These are phyloP conservation scores for Phascolomyces articulosus DNA, from an alignment of 371 early-diverging fungal species.

Conservation along the genomic window DNA sequence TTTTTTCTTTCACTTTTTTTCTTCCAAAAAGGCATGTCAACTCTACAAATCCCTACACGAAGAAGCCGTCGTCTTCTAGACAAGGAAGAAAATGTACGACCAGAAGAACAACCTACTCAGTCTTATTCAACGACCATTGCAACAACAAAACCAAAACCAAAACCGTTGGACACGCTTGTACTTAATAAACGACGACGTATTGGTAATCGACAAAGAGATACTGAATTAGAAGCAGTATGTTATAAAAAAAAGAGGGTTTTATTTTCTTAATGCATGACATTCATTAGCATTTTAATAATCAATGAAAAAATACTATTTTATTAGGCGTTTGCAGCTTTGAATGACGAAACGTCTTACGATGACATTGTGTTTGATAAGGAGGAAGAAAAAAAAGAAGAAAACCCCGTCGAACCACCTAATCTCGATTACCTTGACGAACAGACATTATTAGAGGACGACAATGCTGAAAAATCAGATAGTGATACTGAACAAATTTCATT, in stretches of 20 bases:
- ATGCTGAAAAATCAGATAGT: neutral
- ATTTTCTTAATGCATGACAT: too few relatives aligned
- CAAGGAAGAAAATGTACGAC: neutral
- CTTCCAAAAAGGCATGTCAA: neutral
- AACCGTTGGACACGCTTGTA: neutral
- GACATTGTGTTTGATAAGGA: neutral
- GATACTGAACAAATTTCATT: neutral
- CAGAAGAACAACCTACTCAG: neutral
- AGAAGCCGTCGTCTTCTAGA: neutral
- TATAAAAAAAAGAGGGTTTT: too few relatives aligned
- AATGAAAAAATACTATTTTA: too few relatives aligned
- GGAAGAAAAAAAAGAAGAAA: neutral
- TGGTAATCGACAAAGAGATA: neutral
- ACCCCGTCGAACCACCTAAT: neutral
- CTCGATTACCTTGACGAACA: slow-evolving; percentile 8
- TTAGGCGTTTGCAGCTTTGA: slow-evolving; percentile 7
- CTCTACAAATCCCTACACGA: neutral
- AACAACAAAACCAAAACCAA: neutral
- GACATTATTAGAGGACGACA: slow-evolving; percentile 1
- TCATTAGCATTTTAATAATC: too few relatives aligned
- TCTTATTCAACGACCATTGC: neutral
- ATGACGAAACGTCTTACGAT: neutral
- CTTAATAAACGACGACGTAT: slow-evolving; percentile 7
- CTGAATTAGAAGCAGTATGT: slow-evolving; percentile 1
- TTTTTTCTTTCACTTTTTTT: neutral